Evolutionary conservation across 495 filamentous ascomycete species (phyloP), one percentile per base, ranked within the genome.

Genomic region (Durotheca rogersii): DNA sequence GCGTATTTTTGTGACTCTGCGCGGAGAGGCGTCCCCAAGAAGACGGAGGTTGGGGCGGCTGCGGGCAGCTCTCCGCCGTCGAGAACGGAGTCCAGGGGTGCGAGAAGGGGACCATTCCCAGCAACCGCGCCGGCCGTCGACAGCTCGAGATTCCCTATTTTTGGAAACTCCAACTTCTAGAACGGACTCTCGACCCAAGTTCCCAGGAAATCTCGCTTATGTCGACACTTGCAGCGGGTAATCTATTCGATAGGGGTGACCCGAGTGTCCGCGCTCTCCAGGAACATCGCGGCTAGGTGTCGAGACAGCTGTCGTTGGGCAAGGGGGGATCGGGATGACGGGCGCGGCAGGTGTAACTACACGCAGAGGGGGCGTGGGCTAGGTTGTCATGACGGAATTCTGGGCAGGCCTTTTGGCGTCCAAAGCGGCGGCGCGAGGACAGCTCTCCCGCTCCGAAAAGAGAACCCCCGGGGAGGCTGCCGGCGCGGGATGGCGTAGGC

Each of bases 91-190:
- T 23, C 15, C 3, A 18, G 1, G 16, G 16, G 14, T 12, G 16
- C 23, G 25, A 21, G 17, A 36, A 31, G 20, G 7, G 39, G 21
- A 16, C 32, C 7, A 37, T 4, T 25, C 18, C 30, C 4, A 15
- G 6, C 20, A 36, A 44, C 16, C 18, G 51, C 43, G 47, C 35
- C 34, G 15, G 40, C 10, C 41, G 20, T 17, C 15, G 55, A 41
- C 27, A 12, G 39, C 55, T 58, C 55, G 55, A 58, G 55, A 53
- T 53, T 31, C 27, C 53, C 40, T 58, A 58, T 58, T 58, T 58
- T 58, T 48, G 55, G 55, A 45, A 37, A 20, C 3, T n/a, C 2
- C 10, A 48, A 43, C 37, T 53, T 53, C 49, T 49, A 58, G 49
- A 56, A 46, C 55, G 12, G 17, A 19, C 40, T 34, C n/a, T 41